Evolutionary conservation across 805 yeast genomes (phyloP).

Genomic region (Torulaspora quercuum): DNA sequence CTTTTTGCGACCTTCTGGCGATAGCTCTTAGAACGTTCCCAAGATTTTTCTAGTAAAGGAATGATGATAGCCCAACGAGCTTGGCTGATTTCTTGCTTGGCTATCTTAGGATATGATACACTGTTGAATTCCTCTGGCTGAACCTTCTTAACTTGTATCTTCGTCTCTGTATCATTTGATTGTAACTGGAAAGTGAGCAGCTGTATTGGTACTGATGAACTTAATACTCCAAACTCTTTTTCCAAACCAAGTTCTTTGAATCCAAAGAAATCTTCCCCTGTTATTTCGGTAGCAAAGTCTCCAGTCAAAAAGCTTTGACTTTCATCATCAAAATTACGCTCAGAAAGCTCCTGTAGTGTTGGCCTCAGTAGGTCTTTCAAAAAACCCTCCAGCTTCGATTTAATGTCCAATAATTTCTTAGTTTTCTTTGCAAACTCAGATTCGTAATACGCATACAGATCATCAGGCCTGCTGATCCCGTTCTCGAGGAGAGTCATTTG

Average conservation of each 20-base stretch:
- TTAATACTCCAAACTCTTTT: constrained; percentile 80
- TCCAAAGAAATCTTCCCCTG: constrained; percentile 97
- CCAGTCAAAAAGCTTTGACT: constrained; percentile 94
- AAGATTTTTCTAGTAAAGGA: constrained; percentile 48
- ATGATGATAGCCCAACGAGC: constrained; percentile 48
- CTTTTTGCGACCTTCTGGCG: constrained; percentile 45
- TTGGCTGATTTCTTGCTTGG: constrained; percentile 51
- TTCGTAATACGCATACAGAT: constrained; percentile 65
- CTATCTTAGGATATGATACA: constrained; percentile 50
- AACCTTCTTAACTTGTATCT: constrained; percentile 46
- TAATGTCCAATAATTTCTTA: constrained; percentile 64
- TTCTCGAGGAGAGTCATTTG: constrained; percentile 70
- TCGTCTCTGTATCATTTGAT: constrained; percentile 63
- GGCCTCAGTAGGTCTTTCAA: constrained; percentile 83
- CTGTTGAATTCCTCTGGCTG: constrained; percentile 66
- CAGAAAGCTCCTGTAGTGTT: constrained; percentile 64
- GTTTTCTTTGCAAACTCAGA: constrained; percentile 70
- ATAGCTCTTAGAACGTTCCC: constrained; percentile 42
- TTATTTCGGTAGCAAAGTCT: constrained; percentile 82
- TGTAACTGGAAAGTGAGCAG: constrained; percentile 56
- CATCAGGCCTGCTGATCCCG: constrained; percentile 79
- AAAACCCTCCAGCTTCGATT: constrained; percentile 61
- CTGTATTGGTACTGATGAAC: constrained; percentile 86
- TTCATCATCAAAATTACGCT: constrained; percentile 78
- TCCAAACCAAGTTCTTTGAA: constrained; percentile 91